phyloP scores from a whole-genome alignment of 805 yeast species.

The Saccharomyces mikatae region DNA sequence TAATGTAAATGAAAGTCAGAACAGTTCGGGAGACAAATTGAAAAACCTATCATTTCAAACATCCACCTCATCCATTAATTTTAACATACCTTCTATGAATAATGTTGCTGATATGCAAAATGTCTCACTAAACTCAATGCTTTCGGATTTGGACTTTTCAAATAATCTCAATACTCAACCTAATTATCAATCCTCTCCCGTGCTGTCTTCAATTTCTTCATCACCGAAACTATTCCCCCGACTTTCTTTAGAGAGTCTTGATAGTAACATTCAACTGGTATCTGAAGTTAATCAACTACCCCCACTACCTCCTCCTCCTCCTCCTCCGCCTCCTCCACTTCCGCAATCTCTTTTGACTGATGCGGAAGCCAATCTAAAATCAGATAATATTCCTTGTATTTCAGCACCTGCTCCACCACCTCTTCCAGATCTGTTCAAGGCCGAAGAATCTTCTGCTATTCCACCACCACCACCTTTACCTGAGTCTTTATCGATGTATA shows the following conservation, averaged over 20 bases:
- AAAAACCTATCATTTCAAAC: constrained; percentile 1
- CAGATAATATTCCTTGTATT: constrained; percentile 17
- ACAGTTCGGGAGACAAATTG: neutral
- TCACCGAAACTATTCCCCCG: neutral
- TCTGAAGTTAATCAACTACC: constrained; percentile 10
- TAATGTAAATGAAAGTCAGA: neutral
- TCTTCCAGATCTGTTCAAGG: constrained; percentile 20
- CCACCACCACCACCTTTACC: constrained; percentile 29
- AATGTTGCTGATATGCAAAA: neutral
- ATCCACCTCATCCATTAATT: neutral
- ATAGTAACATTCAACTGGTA: neutral
- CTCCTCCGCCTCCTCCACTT: constrained; percentile 20
- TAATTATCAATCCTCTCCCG: neutral
- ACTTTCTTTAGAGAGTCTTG: neutral
- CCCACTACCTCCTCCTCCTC: constrained; percentile 14
- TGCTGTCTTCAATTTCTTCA: neutral
- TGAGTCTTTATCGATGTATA: neutral
- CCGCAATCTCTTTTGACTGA: constrained; percentile 3
- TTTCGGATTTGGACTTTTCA: neutral
- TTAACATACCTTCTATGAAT: neutral
- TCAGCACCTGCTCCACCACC: constrained; percentile 35
- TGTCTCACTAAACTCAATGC: neutral
- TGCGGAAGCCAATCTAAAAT: constrained; percentile 1
- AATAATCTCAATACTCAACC: neutral
- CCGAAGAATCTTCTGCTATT: constrained; percentile 27